These are phyloP conservation scores for Arctostaphylos glauca DNA, from an alignment of 148 eudicot species.

Conservation along the genomic window DNA sequence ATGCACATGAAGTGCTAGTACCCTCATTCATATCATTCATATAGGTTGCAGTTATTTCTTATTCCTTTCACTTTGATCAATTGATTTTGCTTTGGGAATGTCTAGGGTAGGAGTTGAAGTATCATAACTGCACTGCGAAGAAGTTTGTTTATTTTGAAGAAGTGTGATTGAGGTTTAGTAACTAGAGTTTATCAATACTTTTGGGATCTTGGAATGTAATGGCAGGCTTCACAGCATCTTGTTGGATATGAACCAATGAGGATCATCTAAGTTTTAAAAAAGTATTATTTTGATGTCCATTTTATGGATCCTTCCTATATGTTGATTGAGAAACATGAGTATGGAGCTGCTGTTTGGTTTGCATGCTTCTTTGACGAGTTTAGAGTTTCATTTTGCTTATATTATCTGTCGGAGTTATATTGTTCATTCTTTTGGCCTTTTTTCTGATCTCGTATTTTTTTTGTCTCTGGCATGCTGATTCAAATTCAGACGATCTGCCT, in stretches of 20 bases:
- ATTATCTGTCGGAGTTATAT: not conserved
- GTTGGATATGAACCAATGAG: not conserved
- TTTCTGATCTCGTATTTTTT: constrained; percentile 19
- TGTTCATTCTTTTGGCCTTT: constrained; percentile 12
- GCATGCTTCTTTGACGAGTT: not conserved
- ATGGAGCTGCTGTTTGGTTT: constrained; percentile 12
- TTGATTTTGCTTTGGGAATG: not conserved
- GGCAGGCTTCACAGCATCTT: not conserved
- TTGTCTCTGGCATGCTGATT: constrained; percentile 30
- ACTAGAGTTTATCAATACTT: not conserved
- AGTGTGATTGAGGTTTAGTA: not conserved
- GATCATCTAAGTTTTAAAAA: not conserved
- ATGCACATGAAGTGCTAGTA: not conserved
- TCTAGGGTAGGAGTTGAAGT: not conserved
- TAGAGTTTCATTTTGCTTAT: not conserved
- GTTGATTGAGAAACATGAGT: not conserved
- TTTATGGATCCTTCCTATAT: not conserved
- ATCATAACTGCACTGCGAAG: not conserved
- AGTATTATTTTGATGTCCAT: not conserved
- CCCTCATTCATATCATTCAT: not conserved
- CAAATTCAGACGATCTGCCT: constrained; percentile 72
- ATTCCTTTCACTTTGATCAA: not conserved
- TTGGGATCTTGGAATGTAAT: not conserved
- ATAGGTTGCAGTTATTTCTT: not conserved
- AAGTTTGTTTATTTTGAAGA: not conserved